These are phyloP conservation scores for Picea mariana DNA, from an alignment of 83 land plant species.

Conservation along the genomic window DNA sequence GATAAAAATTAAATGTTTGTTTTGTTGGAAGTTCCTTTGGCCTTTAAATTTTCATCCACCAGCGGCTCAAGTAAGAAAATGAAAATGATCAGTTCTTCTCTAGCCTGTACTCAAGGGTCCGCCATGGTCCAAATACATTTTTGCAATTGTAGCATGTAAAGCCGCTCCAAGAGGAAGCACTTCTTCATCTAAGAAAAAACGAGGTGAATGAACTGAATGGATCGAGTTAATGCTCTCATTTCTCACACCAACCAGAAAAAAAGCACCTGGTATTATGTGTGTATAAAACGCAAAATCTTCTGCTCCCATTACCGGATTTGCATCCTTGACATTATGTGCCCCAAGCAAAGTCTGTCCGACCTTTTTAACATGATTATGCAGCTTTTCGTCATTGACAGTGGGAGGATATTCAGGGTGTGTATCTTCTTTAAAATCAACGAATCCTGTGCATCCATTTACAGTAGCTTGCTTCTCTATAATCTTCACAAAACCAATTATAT, in stretches of 20 bases:
- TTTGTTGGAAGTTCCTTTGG: no score
- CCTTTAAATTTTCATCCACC: no score
- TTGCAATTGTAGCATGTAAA: conserved; percentile 54
- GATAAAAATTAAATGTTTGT: no score
- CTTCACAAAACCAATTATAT: conserved; percentile 15
- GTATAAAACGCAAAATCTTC: conserved; percentile 92
- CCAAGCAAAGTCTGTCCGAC: conserved; percentile 69
- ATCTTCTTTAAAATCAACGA: conserved; percentile 67
- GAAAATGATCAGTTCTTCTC: no score
- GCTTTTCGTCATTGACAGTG: conserved; percentile 48
- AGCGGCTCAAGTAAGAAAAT: no score
- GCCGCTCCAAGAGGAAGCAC: conserved; percentile 66
- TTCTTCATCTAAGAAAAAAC: conserved; percentile 58
- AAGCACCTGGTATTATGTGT: conserved; percentile 65
- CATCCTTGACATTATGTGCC: conserved; percentile 31
- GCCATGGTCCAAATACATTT: not conserved
- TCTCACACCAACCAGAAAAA: conserved; percentile 52
- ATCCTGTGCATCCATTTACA: conserved; percentile 38
- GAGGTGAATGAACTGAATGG: conserved; percentile 47
- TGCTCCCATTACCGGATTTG: conserved; percentile 59
- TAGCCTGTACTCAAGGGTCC: no score
- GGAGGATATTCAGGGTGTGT: conserved; percentile 57
- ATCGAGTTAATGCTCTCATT: conserved; percentile 40
- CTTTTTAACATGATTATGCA: conserved; percentile 54
- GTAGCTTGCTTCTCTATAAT: conserved; percentile 50